phyloP scores from a whole-genome alignment of 1,139 yeast species.

The Candida sanyaensis region DNA sequence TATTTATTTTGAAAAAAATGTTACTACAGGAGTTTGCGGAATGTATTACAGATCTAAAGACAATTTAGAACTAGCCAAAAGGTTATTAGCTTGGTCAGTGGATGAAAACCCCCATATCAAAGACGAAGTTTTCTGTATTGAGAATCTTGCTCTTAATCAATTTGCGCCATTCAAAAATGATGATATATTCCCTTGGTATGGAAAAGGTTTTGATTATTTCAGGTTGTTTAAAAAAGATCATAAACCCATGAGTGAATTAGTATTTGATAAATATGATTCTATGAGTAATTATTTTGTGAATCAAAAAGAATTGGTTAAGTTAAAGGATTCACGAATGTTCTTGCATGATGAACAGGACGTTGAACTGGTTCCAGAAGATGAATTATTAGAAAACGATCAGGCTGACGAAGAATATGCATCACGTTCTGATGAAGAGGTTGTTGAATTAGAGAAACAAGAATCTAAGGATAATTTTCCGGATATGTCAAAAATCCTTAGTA shows the following conservation, averaged over 20 bases:
- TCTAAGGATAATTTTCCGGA: conserved; percentile 3
- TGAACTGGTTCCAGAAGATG: background rate
- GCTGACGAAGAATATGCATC: too few relatives aligned
- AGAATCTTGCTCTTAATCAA: conserved; percentile 6
- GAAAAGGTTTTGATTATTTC: conserved; percentile 24
- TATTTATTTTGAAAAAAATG: conserved; percentile 30
- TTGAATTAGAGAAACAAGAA: background rate
- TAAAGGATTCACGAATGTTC: conserved; percentile 7
- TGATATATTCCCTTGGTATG: conserved; percentile 37
- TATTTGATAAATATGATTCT: conserved; percentile 13
- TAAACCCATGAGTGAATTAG: conserved; percentile 8
- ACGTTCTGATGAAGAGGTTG: background rate
- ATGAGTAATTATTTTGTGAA: conserved; percentile 10
- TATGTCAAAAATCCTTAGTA: conserved; percentile 5
- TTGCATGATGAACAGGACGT: background rate
- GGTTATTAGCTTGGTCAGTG: conserved; percentile 42
- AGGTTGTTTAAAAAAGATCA: conserved; percentile 4
- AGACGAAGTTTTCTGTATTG: conserved; percentile 16
- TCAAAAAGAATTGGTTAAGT: conserved; percentile 4
- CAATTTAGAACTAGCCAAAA: conserved; percentile 35
- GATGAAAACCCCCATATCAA: conserved; percentile 34
- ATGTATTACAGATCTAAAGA: conserved; percentile 6
- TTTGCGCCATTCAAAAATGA: conserved; percentile 34
- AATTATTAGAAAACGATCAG: background rate
- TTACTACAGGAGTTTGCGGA: conserved; percentile 16